Conservation (phyloP, 176 grass and related monocot genomes). For the Chloris gayana region DNA sequence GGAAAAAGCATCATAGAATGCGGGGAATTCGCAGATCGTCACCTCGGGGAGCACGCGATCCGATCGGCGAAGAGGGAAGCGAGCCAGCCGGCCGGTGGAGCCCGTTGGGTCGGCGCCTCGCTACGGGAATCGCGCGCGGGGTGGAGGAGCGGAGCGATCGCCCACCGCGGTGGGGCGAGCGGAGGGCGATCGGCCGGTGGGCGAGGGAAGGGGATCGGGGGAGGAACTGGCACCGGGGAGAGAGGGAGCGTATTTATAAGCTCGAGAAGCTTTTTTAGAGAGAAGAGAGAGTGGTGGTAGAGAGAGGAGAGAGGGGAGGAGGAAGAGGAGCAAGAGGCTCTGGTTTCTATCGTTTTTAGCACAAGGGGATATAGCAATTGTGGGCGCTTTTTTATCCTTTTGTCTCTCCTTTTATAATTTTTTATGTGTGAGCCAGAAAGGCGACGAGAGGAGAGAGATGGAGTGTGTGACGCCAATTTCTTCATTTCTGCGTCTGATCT, state of each 20-base stretch:
- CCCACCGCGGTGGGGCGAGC: constrained; percentile 58
- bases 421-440: not conserved
- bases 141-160: constrained; percentile 50
- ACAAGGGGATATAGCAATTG: constrained; percentile 35
- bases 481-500: not conserved
- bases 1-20: not conserved
- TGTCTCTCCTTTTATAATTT: not conserved
- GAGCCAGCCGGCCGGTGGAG: constrained; percentile 8
- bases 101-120: constrained; percentile 8
- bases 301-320: not conserved
- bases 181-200: constrained; percentile 56
- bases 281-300: not conserved
- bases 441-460: not conserved
- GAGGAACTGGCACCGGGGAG: constrained; percentile 32
- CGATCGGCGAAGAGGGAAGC: constrained; percentile 46
- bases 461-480: not conserved
- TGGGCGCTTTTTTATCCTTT: constrained; percentile 7
- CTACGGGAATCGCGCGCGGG: constrained; percentile 44
- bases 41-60: constrained; percentile 54
- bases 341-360: constrained; percentile 23
- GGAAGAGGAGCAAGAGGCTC: constrained; percentile 24
- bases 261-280: constrained; percentile 48
- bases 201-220: constrained; percentile 46
- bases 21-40: constrained; percentile 37
- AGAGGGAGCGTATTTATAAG: constrained; percentile 47